phyloP scores from a whole-genome alignment of 768 basidiomycete genomes.

The Mycena filopes region DNA sequence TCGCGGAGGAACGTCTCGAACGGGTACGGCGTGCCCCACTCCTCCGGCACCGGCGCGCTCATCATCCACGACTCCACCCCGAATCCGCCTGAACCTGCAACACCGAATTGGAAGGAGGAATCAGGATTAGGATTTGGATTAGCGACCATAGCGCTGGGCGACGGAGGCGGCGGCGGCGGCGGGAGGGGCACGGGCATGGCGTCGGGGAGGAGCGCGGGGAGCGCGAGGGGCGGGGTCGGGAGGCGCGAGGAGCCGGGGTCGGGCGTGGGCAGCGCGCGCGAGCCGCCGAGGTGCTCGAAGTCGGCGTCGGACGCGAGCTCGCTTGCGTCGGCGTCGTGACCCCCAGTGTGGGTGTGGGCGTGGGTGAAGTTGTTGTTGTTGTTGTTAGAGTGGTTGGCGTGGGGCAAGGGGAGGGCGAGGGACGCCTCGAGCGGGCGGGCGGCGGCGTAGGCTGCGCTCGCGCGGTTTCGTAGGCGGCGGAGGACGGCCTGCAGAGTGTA shows the following conservation, averaged over 20 bases:
- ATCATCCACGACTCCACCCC: too few species aligned
- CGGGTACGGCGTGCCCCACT: background rate
- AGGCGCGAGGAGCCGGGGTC: slow-evolving; percentile 1
- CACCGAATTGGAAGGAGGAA: too few species aligned
- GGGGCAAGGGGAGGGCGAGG: background rate
- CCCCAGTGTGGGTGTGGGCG: too few species aligned
- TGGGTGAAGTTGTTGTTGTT: too few species aligned
- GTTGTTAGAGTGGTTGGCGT: too few species aligned
- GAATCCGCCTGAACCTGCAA: too few species aligned
- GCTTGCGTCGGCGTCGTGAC: too few species aligned
- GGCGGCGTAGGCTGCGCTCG: background rate
- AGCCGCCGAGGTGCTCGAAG: slow-evolving; percentile 8
- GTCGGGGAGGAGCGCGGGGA: background rate
- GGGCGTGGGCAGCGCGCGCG: background rate
- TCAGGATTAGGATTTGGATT: too few species aligned
- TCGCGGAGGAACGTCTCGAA: background rate
- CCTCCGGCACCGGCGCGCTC: background rate
- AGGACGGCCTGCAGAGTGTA: background rate
- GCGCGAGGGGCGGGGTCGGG: background rate
- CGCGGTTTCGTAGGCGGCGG: slow-evolving; percentile 17
- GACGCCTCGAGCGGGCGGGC: background rate
- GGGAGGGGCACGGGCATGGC: too few species aligned
- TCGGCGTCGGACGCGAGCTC: slow-evolving; percentile 5
- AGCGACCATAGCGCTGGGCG: too few species aligned
- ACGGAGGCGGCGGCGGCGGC: too few species aligned